phyloP scores from a whole-genome alignment of 2,329 filamentous ascomycete genomes.

The Beauveria varroae region DNA sequence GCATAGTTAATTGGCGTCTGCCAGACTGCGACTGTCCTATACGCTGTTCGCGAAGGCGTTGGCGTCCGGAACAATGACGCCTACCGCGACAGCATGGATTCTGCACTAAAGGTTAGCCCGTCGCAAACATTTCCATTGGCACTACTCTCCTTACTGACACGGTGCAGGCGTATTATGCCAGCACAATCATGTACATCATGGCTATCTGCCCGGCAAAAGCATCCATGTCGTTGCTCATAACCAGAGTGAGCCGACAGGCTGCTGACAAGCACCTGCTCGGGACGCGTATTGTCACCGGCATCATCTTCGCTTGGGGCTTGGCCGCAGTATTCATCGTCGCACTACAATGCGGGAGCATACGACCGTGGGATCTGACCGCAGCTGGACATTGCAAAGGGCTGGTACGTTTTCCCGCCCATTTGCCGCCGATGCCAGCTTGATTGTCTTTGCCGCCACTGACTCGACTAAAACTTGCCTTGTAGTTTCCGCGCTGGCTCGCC shows the following conservation, averaged over 20 bases:
- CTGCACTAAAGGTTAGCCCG: constrained; percentile 12
- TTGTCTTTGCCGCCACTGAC: background rate
- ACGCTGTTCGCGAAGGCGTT: constrained; percentile 12
- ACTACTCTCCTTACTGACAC: background rate
- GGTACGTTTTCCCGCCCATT: background rate
- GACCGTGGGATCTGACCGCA: constrained; percentile 11
- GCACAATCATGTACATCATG: constrained; percentile 14
- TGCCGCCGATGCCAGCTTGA: background rate
- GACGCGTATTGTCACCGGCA: constrained; percentile 8
- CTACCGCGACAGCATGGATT: background rate
- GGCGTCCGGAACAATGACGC: constrained; percentile 7
- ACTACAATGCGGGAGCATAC: constrained; percentile 11
- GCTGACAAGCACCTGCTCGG: constrained; percentile 10
- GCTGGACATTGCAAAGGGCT: background rate
- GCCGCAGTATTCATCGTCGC: constrained; percentile 7
- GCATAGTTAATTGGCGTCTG: constrained; percentile 9
- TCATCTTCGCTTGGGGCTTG: constrained; percentile 11
- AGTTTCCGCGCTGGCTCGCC: constrained; percentile 13
- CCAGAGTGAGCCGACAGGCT: constrained; percentile 12
- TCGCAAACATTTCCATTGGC: too few relatives aligned
- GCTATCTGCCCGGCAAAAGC: constrained; percentile 14
- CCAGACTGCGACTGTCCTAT: constrained; percentile 10
- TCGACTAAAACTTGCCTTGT: background rate
- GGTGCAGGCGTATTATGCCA: constrained; percentile 10
- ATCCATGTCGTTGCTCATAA: constrained; percentile 15